These are phyloP conservation scores for Keithomyces neogunnii DNA, from an alignment of 2,329 filamentous ascomycete species.

Conservation along the genomic window DNA sequence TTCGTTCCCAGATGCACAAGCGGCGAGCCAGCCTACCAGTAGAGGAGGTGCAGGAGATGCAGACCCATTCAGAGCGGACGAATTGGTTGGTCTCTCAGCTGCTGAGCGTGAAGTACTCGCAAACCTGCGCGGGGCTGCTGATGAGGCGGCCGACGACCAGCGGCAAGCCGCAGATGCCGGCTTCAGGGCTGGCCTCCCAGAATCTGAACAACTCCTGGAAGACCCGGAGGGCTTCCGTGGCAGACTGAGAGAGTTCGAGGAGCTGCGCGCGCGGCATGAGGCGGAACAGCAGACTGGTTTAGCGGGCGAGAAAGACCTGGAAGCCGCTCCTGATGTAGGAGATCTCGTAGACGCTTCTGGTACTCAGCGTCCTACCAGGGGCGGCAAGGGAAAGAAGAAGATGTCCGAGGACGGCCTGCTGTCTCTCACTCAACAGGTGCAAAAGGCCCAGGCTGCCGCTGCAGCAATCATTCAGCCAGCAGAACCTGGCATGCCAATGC, in stretches of 20 bases:
- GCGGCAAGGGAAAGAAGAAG: conserved; percentile 22
- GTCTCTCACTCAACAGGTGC: conserved; percentile 76
- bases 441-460: conserved; percentile 56
- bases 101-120: conserved; percentile 46
- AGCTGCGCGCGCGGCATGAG: conserved; percentile 66
- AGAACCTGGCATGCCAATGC: conserved; percentile 61
- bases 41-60: conserved; percentile 23
- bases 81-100: conserved; percentile 56
- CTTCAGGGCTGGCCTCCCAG: conserved; percentile 39
- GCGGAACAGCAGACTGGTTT: conserved; percentile 30
- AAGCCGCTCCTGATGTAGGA: not conserved
- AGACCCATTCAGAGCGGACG: conserved; percentile 61
- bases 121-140: conserved; percentile 17
- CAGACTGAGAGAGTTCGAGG: conserved; percentile 76
- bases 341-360: not conserved
- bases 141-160: conserved; percentile 2
- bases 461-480: conserved; percentile 38
- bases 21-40: conserved; percentile 16
- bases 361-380: conserved; percentile 7
- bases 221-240: conserved; percentile 56
- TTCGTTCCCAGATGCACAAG: conserved; percentile 61
- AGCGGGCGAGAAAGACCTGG: not conserved
- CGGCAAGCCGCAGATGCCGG: conserved; percentile 21
- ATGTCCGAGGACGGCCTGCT: conserved; percentile 31
- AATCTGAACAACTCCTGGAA: conserved; percentile 39